Evolutionary conservation across 176 grass and related monocot species (phyloP).

Genomic region (Chrysopogon serrulatus): DNA sequence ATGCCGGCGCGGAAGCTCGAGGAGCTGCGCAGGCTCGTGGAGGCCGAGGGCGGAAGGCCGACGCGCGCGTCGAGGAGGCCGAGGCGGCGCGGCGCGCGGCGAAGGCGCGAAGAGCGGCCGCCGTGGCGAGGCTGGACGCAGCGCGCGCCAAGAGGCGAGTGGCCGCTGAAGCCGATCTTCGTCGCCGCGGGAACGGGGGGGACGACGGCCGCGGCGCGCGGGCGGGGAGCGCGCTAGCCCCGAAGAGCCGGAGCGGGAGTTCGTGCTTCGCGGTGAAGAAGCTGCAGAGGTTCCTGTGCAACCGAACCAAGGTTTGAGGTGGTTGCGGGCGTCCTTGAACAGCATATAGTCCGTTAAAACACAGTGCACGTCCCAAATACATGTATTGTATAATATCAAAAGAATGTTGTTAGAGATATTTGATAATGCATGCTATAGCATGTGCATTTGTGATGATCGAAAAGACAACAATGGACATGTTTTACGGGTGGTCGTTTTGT

Average conservation of each 20-base stretch:
- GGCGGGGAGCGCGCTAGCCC: background rate
- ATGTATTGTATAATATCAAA: too few species aligned
- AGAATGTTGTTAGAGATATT: too few species aligned
- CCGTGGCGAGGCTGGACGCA: constrained; percentile 18
- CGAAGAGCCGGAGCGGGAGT: background rate
- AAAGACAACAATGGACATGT: background rate
- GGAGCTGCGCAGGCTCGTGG: constrained; percentile 6
- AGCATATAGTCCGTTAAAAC: background rate
- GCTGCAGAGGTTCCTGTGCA: constrained; percentile 13
- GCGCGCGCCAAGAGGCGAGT: constrained; percentile 18
- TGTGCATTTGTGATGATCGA: background rate
- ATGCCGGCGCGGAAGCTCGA: constrained; percentile 23
- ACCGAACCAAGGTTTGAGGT: background rate
- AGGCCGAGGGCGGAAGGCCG: constrained; percentile 21
- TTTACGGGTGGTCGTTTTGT: background rate
- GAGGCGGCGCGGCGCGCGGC: constrained; percentile 13
- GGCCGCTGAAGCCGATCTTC: background rate
- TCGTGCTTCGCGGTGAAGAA: constrained; percentile 22
- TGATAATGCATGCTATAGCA: background rate
- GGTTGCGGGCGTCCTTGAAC: background rate
- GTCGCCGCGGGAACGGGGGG: background rate
- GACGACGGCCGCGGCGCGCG: background rate
- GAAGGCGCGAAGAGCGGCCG: constrained; percentile 29
- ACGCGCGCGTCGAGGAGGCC: constrained; percentile 18
- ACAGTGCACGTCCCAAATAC: too few species aligned